These are phyloP conservation scores for Corinectria fuckeliana DNA, from an alignment of 2,329 filamentous ascomycete genomes.

Conservation along the genomic window DNA sequence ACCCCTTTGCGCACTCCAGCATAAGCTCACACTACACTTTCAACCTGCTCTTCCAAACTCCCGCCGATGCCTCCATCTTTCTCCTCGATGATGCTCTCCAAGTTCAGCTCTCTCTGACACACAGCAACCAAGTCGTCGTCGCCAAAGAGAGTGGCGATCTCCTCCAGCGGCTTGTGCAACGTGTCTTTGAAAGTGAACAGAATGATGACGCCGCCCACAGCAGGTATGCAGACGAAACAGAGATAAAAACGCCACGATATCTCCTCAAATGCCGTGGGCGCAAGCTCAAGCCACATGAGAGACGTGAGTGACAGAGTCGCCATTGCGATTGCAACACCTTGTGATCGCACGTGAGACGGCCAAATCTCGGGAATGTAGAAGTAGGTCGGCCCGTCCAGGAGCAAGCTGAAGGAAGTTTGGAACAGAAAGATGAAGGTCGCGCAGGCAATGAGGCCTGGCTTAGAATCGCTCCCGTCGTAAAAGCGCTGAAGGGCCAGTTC, in stretches of 20 bases:
- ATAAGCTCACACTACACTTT: no score
- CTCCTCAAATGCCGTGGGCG: neutral
- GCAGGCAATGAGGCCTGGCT: neutral
- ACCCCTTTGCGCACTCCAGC: no score
- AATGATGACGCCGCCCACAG: no score
- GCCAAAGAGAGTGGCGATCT: no score
- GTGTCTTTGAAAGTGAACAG: no score
- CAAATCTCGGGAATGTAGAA: neutral
- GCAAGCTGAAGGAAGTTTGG: neutral
- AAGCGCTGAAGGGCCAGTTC: neutral
- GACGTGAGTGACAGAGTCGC: neutral
- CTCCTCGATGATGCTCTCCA: no score
- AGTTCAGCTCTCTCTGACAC: no score
- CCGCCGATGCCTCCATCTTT: no score
- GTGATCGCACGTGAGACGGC: neutral
- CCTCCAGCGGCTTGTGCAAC: no score
- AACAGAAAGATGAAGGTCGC: constrained; percentile 1
- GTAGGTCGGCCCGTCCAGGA: neutral
- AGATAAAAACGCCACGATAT: neutral
- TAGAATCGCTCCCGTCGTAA: neutral
- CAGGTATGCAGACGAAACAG: no score
- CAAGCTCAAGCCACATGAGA: neutral
- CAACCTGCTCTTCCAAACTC: no score
- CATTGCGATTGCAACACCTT: neutral
- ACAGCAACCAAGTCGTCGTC: no score